Percentiles rank a stretch among this genome's conserved stretches.
phyloP scores from a whole-genome alignment of 495 filamentous ascomycete species.

The Aspergillus nidulans region DNA sequence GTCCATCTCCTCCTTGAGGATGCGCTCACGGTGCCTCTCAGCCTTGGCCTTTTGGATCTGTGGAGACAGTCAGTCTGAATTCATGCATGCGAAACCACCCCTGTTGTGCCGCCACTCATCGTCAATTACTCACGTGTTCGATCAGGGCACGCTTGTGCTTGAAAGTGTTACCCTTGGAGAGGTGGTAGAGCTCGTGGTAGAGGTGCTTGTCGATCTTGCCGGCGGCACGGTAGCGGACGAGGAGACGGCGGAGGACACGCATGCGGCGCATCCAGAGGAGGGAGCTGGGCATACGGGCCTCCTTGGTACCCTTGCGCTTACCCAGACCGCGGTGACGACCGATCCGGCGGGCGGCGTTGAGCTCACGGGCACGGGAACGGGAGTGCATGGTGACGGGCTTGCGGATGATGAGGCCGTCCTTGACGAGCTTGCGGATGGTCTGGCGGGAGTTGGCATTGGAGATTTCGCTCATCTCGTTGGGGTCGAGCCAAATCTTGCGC shows the following conservation, averaged over 20 bases:
- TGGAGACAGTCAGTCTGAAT: slow-evolving; percentile 26
- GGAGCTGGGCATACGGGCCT: slow-evolving; percentile 98
- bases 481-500: slow-evolving; percentile 99
- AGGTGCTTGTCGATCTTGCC: slow-evolving; percentile 99
- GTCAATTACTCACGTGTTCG: slow-evolving; percentile 80
- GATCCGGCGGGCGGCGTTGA: slow-evolving; percentile 83
- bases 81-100: not conserved
- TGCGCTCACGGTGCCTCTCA: slow-evolving; percentile 90
- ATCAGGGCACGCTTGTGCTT: slow-evolving; percentile 99
- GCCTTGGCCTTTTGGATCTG: slow-evolving; percentile 99
- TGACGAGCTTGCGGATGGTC: slow-evolving; percentile 99
- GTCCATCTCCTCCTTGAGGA: slow-evolving; percentile 99
- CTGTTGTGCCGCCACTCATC: not conserved
- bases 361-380: slow-evolving; percentile 84
- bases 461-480: slow-evolving; percentile 98
- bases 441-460: slow-evolving; percentile 99
- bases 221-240: slow-evolving; percentile 98
- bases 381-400: slow-evolving; percentile 99
- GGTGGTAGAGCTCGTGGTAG: slow-evolving; percentile 99
- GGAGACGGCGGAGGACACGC: slow-evolving; percentile 94
- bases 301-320: slow-evolving; percentile 99
- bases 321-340: slow-evolving; percentile 97
- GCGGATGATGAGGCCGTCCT: slow-evolving; percentile 99
- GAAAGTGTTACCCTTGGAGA: slow-evolving; percentile 99
- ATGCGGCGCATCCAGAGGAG: slow-evolving; percentile 99